Evolutionary conservation across 148 eudicot species (phyloP), one percentile per base, ranked within the genome.

Genomic region (Heliamphora exappendiculata): DNA sequence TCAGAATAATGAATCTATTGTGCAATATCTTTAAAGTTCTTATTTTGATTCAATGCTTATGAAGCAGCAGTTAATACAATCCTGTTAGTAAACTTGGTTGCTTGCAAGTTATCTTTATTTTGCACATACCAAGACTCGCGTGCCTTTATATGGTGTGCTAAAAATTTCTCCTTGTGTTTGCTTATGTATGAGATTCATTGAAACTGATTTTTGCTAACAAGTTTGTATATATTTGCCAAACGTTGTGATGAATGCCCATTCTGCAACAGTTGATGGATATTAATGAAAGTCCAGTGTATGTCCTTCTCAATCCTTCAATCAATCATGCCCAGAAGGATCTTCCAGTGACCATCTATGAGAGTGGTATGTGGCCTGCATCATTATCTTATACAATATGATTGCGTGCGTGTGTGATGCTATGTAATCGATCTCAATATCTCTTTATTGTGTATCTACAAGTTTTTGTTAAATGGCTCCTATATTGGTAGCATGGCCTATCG

Each of bases 281-380:
- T 72, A 92, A 92, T 72, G 97, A 92, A 75, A 92, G 89, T 77
- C 97, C 97, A n/a, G 88, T 92, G 12, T 90, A 90, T 62, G 91
- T 92, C 76, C 87, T 92, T 65, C 91, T 92, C 82, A 90, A 92
- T 72, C 94, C 97, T 70, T 75, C 87, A 60, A 89, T 90, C 81
- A 92, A 90, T 85, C 94, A 86, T 81, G 84, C 94, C 39, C 97
- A 89, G 75, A 92, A 92, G 83, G 97, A 90, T 78, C 90, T 92
- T 71, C 94, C 97, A n/a, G 81, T 86, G 33, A 86, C 89, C 44
- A 88, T 92, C 59, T 92, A 74, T 79, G 97, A 92, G 83, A 92
- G 97, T 81, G 97, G 97, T 92, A 87, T 33, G 89, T 67, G 13
- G 24, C 54, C 44, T 53, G 28, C 28, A 53, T 31, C 33, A 34